Percentiles rank a stretch among this genome's conserved stretches.
Evolutionary conservation across 2,329 filamentous ascomycete genomes (phyloP).

Genomic region (Corinectria fuckeliana): DNA sequence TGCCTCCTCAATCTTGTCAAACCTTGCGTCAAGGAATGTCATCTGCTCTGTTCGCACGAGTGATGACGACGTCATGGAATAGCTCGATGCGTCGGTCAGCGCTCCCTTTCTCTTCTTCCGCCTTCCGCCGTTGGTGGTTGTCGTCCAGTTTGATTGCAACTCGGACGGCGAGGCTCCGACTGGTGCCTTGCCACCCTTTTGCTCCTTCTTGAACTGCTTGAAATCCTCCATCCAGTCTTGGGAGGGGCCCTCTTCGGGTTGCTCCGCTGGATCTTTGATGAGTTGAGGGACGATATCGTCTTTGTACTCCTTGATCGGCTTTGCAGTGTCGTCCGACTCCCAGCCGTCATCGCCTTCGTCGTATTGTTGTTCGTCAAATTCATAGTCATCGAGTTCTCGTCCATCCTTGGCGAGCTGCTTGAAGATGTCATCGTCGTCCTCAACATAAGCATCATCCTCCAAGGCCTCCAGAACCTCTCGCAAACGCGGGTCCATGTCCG

Average conservation of each 20-base stretch:
- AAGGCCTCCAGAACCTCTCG: slow-evolving; percentile 91
- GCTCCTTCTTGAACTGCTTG: slow-evolving; percentile 90
- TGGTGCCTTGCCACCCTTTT: slow-evolving; percentile 54
- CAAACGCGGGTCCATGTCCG: slow-evolving; percentile 94
- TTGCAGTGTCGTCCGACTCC: slow-evolving; percentile 93
- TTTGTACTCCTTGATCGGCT: slow-evolving; percentile 67
- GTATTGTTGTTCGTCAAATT: slow-evolving; percentile 74
- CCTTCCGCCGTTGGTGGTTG: slow-evolving; percentile 79
- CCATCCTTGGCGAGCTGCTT: slow-evolving; percentile 72
- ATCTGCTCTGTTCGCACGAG: slow-evolving; percentile 88
- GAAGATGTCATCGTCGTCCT: slow-evolving; percentile 87
- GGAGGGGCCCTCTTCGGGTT: slow-evolving; percentile 67
- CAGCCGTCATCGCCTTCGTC: slow-evolving; percentile 79
- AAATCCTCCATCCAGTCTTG: slow-evolving; percentile 93
- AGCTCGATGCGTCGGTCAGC: slow-evolving; percentile 83
- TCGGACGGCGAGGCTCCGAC: slow-evolving; percentile 63
- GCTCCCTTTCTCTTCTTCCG: slow-evolving; percentile 96
- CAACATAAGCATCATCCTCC: slow-evolving; percentile 95
- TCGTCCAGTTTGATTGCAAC: slow-evolving; percentile 73
- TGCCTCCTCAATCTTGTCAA: slow-evolving; percentile 87
- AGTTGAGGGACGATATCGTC: slow-evolving; percentile 56
- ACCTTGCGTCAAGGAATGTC: slow-evolving; percentile 83
- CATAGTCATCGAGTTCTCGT: slow-evolving; percentile 76
- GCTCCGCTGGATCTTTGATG: slow-evolving; percentile 51
- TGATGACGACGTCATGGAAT: slow-evolving; percentile 91